A percentile compares a stretch with the other conserved stretches of the same genome.
Conservation (phyloP, 225 moss, liverwort and hornwort species). For the Pleurozium schreberi region DNA sequence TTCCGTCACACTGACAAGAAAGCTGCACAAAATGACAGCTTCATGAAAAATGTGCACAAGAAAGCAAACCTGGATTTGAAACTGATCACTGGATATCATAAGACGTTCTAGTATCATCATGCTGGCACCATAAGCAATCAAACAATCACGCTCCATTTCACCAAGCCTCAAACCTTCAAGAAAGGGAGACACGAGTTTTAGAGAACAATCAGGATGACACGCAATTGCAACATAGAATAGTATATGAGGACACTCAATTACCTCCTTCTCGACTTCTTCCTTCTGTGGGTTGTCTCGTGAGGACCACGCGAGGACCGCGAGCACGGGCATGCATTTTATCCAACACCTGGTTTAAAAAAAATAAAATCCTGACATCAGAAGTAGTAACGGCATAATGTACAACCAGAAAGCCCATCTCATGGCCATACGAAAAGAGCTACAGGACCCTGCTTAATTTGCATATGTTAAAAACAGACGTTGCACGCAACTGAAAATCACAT, state of each 20-base stretch:
- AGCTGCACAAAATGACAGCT: not conserved
- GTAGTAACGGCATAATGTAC: not conserved
- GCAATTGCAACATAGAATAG: not conserved
- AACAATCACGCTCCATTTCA: constrained; percentile 99
- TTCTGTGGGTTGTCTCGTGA: constrained; percentile 96
- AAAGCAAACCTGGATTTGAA: constrained; percentile 46
- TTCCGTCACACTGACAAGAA: not conserved
- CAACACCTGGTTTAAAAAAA: constrained; percentile 48
- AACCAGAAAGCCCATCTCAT: not conserved
- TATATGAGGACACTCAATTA: not conserved
- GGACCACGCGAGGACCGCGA: constrained; percentile 87
- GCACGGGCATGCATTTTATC: constrained; percentile 99
- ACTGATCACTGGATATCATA: constrained; percentile 98
- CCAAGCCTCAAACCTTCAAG: constrained; percentile 80
- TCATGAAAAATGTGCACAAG: not conserved
- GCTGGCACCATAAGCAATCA: constrained; percentile 98
- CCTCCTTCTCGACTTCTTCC: constrained; percentile 99
- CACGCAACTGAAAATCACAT: not conserved
- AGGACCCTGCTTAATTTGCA: not conserved
- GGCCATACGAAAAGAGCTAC: not conserved
- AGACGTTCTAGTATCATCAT: constrained; percentile 99
- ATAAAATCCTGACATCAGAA: not conserved
- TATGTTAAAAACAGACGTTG: not conserved
- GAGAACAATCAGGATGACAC: not conserved
- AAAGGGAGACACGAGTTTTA: not conserved